Evolutionary conservation across 805 yeast species (phyloP), one percentile per base, ranked within the genome.

Genomic region (Starmerella etchellsii): DNA sequence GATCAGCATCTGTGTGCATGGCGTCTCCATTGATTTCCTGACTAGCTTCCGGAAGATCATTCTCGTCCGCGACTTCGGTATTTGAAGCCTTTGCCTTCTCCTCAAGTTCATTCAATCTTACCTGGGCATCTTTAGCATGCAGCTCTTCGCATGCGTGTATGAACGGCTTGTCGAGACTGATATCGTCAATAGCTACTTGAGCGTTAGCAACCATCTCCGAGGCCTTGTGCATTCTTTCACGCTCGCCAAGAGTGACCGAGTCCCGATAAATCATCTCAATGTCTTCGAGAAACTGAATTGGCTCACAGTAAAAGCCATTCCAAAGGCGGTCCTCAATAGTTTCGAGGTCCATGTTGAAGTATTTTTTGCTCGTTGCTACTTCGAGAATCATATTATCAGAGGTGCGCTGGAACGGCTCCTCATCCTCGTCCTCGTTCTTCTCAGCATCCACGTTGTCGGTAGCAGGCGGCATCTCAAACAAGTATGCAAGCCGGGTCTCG

Each of bases 141-240:
- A 87, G 66, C 16, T 74, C 79, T 47, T 73, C 77, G 64, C 97
- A 91, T 33, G 84, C 83, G 32, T 71, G 70, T 20, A 79, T 55
- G 42, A 91, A 78, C 28, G 74, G 81, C 1, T 88, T 78, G 37
- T 67, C 71, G 3, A 36, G 21, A 24, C 52, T 59, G 50, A 87
- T 75, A 48, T 91, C 99, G 52, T 91, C 98, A 39, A 91, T 71
- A 5, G 93, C 94, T 56, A 91, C 94, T 59, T 85, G 95, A 0
- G 95, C 94, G 62, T 91, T 87, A 11, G 96, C 94, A 56, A 73
- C 73, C 97, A 91, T 87, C 58, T 91, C 98, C 41, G 88, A 81
- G 0, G 97, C 95, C 51, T 71, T 71, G 31, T 71, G 67, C 4
- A 79, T 65, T 40, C 95, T 68, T 43, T 91, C 98, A 33, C 97